phyloP scores from a whole-genome alignment of 1,139 yeast species.

The Geotrichum fermentans region DNA sequence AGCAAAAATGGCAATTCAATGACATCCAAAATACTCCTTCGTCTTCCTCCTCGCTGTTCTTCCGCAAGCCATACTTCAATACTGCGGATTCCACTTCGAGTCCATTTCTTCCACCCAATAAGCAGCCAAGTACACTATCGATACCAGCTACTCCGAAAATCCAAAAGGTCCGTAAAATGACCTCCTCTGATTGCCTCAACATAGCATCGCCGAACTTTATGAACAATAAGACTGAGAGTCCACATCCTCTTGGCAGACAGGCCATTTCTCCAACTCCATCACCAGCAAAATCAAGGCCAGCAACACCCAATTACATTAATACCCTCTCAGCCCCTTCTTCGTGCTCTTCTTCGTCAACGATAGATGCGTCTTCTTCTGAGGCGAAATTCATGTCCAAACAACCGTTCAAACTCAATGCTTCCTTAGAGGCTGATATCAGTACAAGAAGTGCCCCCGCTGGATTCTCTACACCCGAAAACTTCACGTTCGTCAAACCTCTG shows the following conservation, averaged over 20 bases:
- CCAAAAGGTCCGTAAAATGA: no score
- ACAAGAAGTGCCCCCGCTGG: conserved; percentile 14
- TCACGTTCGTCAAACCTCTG: conserved; percentile 68
- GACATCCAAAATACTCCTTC: background rate
- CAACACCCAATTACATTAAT: background rate
- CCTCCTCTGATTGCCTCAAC: no score
- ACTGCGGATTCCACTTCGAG: conserved; percentile 9
- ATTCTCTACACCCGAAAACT: conserved; percentile 40
- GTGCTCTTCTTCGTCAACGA: conserved; percentile 11
- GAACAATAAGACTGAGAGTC: no score
- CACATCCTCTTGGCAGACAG: no score
- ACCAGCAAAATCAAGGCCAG: background rate
- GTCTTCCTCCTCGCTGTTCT: conserved; percentile 14
- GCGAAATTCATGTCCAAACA: conserved; percentile 2
- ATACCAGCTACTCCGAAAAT: no score
- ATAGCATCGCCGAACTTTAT: no score
- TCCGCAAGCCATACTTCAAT: conserved; percentile 17
- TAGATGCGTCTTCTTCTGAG: background rate
- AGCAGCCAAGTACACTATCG: no score
- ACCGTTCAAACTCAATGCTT: conserved; percentile 26
- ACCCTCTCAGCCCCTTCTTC: conserved; percentile 2
- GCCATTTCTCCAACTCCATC: background rate
- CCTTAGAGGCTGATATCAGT: conserved; percentile 25
- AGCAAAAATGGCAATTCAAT: conserved; percentile 7
- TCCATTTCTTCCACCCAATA: background rate